A percentile compares a stretch with the other conserved stretches of the same genome.
Conservation (phyloP, 129 eudicot species). For the Tagetes patula region DNA sequence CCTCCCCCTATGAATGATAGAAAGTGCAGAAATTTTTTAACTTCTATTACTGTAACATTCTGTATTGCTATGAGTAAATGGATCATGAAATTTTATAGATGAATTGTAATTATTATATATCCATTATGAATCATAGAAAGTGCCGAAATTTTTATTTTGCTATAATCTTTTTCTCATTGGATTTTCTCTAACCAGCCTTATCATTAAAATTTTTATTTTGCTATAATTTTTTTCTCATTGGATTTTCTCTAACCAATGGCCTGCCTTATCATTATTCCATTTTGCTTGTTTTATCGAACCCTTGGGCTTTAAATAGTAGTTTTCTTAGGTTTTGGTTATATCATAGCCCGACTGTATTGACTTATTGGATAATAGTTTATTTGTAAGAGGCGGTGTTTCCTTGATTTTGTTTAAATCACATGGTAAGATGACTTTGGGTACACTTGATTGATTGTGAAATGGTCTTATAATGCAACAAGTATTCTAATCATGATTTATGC, state of each 20-base stretch:
- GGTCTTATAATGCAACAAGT: background rate
- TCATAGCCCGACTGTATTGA: background rate
- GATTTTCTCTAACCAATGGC: background rate
- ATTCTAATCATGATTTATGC: background rate
- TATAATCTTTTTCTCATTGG: background rate
- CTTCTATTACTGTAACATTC: constrained; percentile 8
- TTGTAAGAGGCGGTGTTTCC: background rate
- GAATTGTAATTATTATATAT: background rate
- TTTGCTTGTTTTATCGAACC: background rate
- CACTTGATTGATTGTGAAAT: background rate
- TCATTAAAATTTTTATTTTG: constrained; percentile 4
- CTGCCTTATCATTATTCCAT: background rate
- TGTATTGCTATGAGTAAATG: background rate
- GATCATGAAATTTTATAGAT: background rate
- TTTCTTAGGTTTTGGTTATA: background rate
- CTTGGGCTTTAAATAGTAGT: background rate
- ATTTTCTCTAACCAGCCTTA: background rate
- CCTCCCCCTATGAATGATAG: too few relatives aligned
- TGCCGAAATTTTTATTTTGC: constrained; percentile 6
- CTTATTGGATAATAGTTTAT: background rate
- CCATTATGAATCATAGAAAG: background rate
- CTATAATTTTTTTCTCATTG: background rate
- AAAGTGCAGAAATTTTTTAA: too few relatives aligned
- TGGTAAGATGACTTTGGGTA: background rate
- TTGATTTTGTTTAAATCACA: background rate